These are phyloP conservation scores for Ziziphus jujuba DNA, from an alignment of 306 rosid genomes.

Conservation along the genomic window DNA sequence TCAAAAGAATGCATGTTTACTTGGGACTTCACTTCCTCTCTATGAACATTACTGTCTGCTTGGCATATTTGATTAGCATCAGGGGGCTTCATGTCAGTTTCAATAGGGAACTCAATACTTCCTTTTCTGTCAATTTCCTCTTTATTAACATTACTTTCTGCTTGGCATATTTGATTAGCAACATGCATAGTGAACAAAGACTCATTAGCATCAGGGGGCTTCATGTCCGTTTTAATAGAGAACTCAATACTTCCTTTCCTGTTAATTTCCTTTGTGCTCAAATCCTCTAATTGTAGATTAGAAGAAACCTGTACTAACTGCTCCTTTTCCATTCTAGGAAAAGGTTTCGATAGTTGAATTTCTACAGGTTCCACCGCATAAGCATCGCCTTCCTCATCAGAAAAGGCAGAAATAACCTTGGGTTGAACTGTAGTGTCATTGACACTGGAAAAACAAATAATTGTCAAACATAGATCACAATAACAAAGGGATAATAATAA, in stretches of 20 bases:
- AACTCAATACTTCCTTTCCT: constrained; percentile 20
- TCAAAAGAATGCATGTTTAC: constrained; percentile 32
- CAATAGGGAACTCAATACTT: constrained; percentile 19
- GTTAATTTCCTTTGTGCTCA: constrained; percentile 32
- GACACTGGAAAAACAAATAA: constrained; percentile 45
- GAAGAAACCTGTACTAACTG: constrained; percentile 33
- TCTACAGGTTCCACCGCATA: constrained; percentile 27
- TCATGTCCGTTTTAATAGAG: constrained; percentile 33
- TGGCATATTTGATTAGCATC: constrained; percentile 29
- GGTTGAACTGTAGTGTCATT: constrained; percentile 42
- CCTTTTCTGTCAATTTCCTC: constrained; percentile 24
- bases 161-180: constrained; percentile 22
- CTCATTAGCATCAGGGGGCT: constrained; percentile 44
- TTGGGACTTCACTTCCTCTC: constrained; percentile 33
- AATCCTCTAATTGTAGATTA: constrained; percentile 24
- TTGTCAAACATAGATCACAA: constrained; percentile 14
- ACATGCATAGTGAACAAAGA: too few species aligned
- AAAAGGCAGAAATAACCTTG: constrained; percentile 38
- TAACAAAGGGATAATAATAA: constrained; percentile 4
- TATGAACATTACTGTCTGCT: constrained; percentile 27
- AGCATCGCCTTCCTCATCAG: constrained; percentile 47
- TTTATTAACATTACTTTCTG: constrained; percentile 31
- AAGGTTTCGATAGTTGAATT: constrained; percentile 27
- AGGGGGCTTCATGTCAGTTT: constrained; percentile 44
- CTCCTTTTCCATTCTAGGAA: constrained; percentile 31